Conservation (phyloP, 2,329 filamentous ascomycete species). For the Lachnellula cervina region DNA sequence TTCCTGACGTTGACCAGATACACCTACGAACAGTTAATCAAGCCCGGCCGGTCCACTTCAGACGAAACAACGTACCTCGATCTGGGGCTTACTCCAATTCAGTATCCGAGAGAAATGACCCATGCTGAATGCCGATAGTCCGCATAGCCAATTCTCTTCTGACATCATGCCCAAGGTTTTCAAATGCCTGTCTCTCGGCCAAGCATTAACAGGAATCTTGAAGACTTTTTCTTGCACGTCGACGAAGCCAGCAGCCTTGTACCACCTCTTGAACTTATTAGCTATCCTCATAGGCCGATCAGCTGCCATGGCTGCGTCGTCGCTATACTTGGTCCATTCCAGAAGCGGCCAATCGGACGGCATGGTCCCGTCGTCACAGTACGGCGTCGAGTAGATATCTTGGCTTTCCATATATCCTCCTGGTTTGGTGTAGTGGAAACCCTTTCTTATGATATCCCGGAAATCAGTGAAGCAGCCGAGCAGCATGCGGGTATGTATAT, state of each 20-base stretch:
- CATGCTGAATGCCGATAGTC: conserved; percentile 25
- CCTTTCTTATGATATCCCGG: conserved; percentile 17
- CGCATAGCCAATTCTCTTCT: conserved; percentile 25
- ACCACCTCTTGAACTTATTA: conserved; percentile 23
- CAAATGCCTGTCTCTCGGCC: conserved; percentile 40
- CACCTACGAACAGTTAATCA: conserved; percentile 13
- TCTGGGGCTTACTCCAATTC: conserved; percentile 28
- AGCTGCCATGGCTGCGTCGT: conserved; percentile 20
- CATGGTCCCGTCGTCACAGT: conserved; percentile 40
- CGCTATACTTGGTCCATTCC: conserved; percentile 19
- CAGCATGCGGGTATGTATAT: conserved; percentile 47
- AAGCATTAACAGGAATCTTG: conserved; percentile 50
- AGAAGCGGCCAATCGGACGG: conserved; percentile 21
- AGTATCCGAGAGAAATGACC: conserved; percentile 24
- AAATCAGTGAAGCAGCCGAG: conserved; percentile 24
- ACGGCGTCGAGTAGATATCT: conserved; percentile 37
- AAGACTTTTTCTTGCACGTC: conserved; percentile 49
- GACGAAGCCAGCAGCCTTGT: conserved; percentile 47
- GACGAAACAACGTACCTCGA: conserved; percentile 20
- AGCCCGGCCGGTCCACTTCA: background rate
- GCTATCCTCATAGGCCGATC: conserved; percentile 22
- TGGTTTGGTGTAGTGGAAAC: conserved; percentile 34
- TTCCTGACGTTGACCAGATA: conserved; percentile 27
- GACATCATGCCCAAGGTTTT: conserved; percentile 23
- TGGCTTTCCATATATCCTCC: conserved; percentile 45